Base-by-base conservation (phyloP, 2,329 filamentous ascomycete genomes). In the Acephala macrosclerotiorum region DNA sequence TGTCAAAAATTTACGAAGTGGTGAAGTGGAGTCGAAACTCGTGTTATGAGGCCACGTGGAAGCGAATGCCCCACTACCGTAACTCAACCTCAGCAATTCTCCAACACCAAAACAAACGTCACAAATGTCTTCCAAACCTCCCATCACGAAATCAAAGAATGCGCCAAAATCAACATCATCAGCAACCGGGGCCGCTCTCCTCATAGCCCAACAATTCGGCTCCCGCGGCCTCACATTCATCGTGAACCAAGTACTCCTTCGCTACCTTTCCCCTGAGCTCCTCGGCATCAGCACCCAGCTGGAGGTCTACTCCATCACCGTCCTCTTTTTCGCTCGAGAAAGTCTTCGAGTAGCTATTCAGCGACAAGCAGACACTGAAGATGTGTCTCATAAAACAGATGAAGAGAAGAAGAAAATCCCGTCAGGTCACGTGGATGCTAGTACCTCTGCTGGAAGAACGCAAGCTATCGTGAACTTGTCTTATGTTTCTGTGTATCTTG, bases 291-390 rank as follows among this genome's bases (percentile, higher is more conserved):
- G 94, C 1, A 91, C 94, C 0, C 96, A 97, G 77, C 85, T 99
- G 2, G 96, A 99, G 74, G 88, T 98, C 0, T 97, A 94, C 78
- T 94, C 95, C 66, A 91, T 97, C 53, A 93, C 94, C 0, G 90
- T 96, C n/a, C 85, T 99, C 0, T 97, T 97, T 79, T 98, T 99
- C 75, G 91, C 96, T 0, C 87, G 96, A 45, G 96, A 99, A 79
- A 95, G 91, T 74, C 81, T 98, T 58, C 90, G 96, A 18, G 91
- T 97, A n/a, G 94, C 95, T 29, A 87, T 97, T 40, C 95, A 98
- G 79, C 86, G 96, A 60, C 91, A 94, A 71, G 80, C 78, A n/a
- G 76, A 79, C n/a, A 70, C 68, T 16, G 62, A 58, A 60, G 69
- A 69, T 47, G 63, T 64, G 42, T 1, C 38, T 25, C 8, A 14